Evolutionary conservation across 2,329 filamentous ascomycete genomes (phyloP).

Genomic region (Stemphylium beticola): DNA sequence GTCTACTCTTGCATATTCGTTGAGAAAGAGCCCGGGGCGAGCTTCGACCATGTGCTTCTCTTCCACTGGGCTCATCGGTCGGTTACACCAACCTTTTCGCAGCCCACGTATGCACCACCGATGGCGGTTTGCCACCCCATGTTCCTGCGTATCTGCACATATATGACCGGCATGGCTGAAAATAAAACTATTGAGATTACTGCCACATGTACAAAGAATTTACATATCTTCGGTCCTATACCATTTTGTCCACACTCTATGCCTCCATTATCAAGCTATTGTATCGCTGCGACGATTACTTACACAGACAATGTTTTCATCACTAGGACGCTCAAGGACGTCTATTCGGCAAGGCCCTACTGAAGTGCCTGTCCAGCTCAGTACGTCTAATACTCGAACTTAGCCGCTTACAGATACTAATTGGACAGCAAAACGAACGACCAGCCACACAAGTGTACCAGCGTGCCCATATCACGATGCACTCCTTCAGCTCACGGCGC

Average conservation of each 20-base stretch:
- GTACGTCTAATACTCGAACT: neutral
- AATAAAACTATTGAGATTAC: no score
- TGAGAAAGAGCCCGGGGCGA: neutral
- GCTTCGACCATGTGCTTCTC: neutral
- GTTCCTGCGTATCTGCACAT: no score
- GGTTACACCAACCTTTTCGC: neutral
- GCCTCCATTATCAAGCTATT: no score
- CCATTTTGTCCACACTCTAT: no score
- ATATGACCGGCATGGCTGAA: no score
- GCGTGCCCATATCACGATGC: conserved; percentile 2
- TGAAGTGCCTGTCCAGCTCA: neutral
- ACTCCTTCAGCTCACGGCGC: neutral
- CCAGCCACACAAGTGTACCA: neutral
- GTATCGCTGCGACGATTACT: no score
- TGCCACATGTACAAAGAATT: no score
- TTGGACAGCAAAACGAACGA: neutral
- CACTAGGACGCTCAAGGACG: neutral
- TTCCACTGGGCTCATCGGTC: neutral
- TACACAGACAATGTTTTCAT: neutral
- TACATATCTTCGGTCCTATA: no score
- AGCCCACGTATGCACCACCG: neutral
- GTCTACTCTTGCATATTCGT: neutral
- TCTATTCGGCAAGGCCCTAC: neutral
- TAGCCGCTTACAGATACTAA: neutral
- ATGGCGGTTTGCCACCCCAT: neutral